phyloP scores from a whole-genome alignment of 495 filamentous ascomycete genomes.

The Viridothelium virens region DNA sequence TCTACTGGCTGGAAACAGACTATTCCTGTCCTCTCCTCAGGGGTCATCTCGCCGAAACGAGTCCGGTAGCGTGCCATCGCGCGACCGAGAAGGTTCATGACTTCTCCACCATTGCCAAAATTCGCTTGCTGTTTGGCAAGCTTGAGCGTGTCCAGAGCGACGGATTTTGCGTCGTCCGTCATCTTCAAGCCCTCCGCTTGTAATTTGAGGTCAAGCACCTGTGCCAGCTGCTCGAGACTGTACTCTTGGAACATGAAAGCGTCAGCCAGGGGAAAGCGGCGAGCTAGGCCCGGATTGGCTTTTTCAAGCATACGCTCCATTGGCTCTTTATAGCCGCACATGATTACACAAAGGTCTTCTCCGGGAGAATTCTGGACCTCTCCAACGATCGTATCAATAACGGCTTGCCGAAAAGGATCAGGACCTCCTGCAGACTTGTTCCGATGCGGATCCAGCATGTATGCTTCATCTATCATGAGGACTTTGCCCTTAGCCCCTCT shows the following conservation, averaged over 20 bases:
- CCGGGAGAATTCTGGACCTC: conserved; percentile 15
- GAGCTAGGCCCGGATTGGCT: conserved; percentile 18
- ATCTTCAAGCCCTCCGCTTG: conserved; percentile 8
- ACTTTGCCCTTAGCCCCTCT: conserved; percentile 55
- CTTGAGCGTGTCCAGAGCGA: conserved; percentile 13
- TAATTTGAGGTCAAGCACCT: conserved; percentile 17
- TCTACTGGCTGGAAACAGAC: conserved; percentile 1
- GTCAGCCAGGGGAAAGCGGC: conserved; percentile 17
- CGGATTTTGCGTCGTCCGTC: conserved; percentile 14
- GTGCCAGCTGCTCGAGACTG: conserved; percentile 2
- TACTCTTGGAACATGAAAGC: conserved; percentile 18
- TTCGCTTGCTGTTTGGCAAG: conserved; percentile 4
- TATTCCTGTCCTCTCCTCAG: not conserved
- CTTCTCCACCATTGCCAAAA: conserved; percentile 17
- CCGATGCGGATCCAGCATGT: conserved; percentile 26
- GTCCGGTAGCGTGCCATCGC: not conserved
- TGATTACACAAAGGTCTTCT: conserved; percentile 18
- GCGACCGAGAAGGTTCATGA: conserved; percentile 16
- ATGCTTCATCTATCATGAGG: conserved; percentile 61
- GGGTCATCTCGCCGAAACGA: not conserved
- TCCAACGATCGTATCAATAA: conserved; percentile 23
- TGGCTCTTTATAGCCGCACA: conserved; percentile 19
- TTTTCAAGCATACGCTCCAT: conserved; percentile 14
- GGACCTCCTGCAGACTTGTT: not conserved
- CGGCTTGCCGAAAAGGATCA: not conserved